phyloP scores from a whole-genome alignment of 768 basidiomycete species.

The Macrocybe gigantea region DNA sequence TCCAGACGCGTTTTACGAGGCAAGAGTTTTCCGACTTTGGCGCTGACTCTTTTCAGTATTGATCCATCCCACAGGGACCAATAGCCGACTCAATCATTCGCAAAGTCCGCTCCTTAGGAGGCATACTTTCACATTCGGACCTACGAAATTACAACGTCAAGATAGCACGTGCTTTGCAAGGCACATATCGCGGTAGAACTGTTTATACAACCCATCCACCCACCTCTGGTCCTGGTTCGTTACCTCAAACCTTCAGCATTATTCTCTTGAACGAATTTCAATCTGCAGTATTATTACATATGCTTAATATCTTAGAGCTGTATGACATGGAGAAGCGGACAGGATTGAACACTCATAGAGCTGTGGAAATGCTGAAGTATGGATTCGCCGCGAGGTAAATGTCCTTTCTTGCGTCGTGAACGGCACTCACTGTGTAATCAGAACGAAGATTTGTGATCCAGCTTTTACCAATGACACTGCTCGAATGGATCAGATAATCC shows the following conservation, averaged over 20 bases:
- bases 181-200: conserved; percentile 70
- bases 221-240: conserved; percentile 67
- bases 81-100: conserved; percentile 76
- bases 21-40: conserved; percentile 16
- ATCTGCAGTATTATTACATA: conserved; percentile 66
- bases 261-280: neutral
- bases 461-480: conserved; percentile 50
- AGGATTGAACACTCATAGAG: conserved; percentile 68
- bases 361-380: conserved; percentile 83
- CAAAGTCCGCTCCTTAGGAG: conserved; percentile 68
- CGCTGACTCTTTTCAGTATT: conserved; percentile 3
- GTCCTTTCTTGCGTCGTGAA: neutral
- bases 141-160: conserved; percentile 63
- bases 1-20: conserved; percentile 77
- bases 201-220: conserved; percentile 86
- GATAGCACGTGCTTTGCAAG: conserved; percentile 67
- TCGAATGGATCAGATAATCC: conserved; percentile 59
- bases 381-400: conserved; percentile 45
- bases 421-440: conserved; percentile 16
- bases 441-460: conserved; percentile 82
- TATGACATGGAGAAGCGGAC: conserved; percentile 52
- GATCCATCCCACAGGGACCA: conserved; percentile 43
- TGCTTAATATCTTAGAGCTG: conserved; percentile 87
- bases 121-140: conserved; percentile 75
- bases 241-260: neutral